phyloP scores from a whole-genome alignment of 1,284 basidiomycete genomes.

The Trichosporon sp. region DNA sequence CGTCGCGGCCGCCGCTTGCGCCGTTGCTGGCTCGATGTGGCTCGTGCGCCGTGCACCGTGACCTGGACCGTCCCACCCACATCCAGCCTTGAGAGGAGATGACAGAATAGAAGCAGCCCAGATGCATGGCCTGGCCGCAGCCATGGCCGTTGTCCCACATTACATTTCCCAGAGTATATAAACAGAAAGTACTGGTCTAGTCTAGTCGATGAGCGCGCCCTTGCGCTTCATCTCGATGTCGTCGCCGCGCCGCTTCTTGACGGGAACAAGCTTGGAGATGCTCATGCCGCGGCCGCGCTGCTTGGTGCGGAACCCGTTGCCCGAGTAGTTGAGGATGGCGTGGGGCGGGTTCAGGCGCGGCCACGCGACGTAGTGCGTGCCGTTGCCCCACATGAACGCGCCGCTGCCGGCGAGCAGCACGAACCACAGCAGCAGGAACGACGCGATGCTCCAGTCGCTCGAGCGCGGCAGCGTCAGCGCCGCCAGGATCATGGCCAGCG shows the following conservation, averaged over 20 bases:
- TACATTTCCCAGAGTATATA: background rate
- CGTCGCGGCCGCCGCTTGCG: background rate
- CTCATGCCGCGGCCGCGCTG: slow-evolving; percentile 68
- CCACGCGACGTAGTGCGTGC: slow-evolving; percentile 76
- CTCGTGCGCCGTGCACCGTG: background rate
- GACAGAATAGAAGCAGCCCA: background rate
- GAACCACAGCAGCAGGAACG: slow-evolving; percentile 76
- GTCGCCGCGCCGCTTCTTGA: slow-evolving; percentile 22
- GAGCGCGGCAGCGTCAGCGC: slow-evolving; percentile 76
- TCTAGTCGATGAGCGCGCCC: slow-evolving; percentile 49
- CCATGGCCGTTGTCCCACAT: background rate
- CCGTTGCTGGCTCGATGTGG: background rate
- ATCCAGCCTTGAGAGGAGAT: background rate
- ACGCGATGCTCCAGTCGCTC: slow-evolving; percentile 51
- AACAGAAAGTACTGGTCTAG: background rate
- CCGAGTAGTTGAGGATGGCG: slow-evolving; percentile 78
- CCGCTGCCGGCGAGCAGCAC: slow-evolving; percentile 60
- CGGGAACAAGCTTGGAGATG: slow-evolving; percentile 45
- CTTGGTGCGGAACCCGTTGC: slow-evolving; percentile 75
- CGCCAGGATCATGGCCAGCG: slow-evolving; percentile 79
- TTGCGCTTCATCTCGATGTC: slow-evolving; percentile 48
- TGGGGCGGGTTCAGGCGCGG: slow-evolving; percentile 82
- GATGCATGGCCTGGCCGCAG: background rate
- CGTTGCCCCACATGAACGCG: slow-evolving; percentile 67
- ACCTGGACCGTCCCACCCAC: background rate